Evolutionary conservation across 2,329 filamentous ascomycete species (phyloP).

Genomic region (Penicillium sp.): DNA sequence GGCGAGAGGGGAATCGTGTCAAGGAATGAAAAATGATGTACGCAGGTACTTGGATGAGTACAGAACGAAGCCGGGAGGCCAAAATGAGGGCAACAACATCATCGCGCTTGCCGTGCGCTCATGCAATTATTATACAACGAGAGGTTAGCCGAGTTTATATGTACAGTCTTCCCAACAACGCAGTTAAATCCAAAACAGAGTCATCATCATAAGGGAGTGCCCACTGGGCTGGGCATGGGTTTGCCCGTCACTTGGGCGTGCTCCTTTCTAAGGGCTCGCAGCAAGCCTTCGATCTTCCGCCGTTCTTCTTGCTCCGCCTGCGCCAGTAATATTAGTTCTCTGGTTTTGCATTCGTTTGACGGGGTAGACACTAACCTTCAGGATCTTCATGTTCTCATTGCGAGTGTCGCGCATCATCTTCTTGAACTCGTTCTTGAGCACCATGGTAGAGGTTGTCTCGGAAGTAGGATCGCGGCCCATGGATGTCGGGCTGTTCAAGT

Average conservation of each 20-base stretch:
- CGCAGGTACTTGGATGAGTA: not conserved
- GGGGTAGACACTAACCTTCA: conserved; percentile 56
- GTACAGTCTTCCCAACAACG: conserved; percentile 18
- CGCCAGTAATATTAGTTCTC: conserved; percentile 18
- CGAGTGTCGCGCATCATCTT: conserved; percentile 76
- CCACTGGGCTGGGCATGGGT: conserved; percentile 32
- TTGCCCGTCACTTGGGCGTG: conserved; percentile 34
- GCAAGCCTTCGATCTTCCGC: conserved; percentile 61
- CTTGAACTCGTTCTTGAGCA: conserved; percentile 72
- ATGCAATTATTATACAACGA: conserved; percentile 22
- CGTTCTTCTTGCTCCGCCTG: conserved; percentile 72
- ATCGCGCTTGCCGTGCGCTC: conserved; percentile 21
- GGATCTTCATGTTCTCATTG: conserved; percentile 61
- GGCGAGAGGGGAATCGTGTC: not conserved
- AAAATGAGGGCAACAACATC: conserved; percentile 5
- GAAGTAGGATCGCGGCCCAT: conserved; percentile 37
- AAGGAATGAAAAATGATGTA: not conserved
- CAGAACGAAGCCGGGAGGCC: not conserved
- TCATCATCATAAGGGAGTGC: conserved; percentile 38
- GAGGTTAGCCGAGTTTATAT: conserved; percentile 17
- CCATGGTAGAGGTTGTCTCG: conserved; percentile 65
- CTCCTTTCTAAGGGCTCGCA: conserved; percentile 52
- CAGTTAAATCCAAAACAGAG: conserved; percentile 12
- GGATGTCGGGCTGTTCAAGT: conserved; percentile 55
- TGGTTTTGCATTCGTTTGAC: not conserved